Evolutionary conservation across 1,284 basidiomycete genomes (phyloP), one percentile per base, ranked within the genome.

Genomic region (Mrakiaceae sp.): DNA sequence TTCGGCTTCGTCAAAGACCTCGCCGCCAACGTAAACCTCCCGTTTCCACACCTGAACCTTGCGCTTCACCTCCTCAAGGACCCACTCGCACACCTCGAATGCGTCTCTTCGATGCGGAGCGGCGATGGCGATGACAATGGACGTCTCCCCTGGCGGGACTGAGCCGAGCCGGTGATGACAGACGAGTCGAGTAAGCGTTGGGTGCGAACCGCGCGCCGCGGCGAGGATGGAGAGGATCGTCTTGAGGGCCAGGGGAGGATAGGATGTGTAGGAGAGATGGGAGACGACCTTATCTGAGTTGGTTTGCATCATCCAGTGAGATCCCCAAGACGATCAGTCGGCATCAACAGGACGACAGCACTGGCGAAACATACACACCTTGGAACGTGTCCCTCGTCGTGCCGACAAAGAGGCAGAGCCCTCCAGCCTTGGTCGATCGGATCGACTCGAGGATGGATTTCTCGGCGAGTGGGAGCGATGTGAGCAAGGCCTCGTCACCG

Each of bases 41-140:
- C 86, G 78, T 78, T 94, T 94, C 90, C 91, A 94, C 69, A 94
- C 86, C 73, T 89, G 89, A 47, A 82, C 88, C 69, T 83, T 85
- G 67, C 78, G 77, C 78, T 95, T 95, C 65, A 93, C 84, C 66
- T 87, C 82, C 74, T 95, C 91, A 16, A 94, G 79, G 67, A 91
- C 83, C 72, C 79, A 83, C 74, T 92, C 90, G 71, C 88, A 90
- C 11, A 85, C 85, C 58, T 80, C 76, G 72, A 92, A 92, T 3
- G 88, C 84, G 71, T 89, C 87, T 69, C 84, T 85, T 42, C 90
- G 81, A 76, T 91, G 90, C 27, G 88, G 87, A n/a, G 86, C 86
- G 9, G 88, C 88, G 6, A 90, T 88, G 2, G 87, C 88, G 66
- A 93, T 85, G 59, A 92, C 84, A 68, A 92, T 90, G 10, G 87